Base-by-base conservation (phyloP, 768 basidiomycete genomes). In the Russula ochroleuca region DNA sequence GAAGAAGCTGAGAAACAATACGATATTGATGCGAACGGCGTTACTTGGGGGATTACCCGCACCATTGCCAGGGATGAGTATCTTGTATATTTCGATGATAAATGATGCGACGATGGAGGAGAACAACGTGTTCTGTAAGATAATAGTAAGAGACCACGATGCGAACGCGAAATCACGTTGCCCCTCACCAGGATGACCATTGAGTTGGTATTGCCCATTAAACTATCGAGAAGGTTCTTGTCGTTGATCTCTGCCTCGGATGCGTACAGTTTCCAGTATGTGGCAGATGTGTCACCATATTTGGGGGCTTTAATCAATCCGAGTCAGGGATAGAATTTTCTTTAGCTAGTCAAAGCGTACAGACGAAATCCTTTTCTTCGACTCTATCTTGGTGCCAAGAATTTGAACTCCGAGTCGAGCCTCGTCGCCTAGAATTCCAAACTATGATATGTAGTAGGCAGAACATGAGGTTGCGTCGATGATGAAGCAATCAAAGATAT, bases 71-170 rank as follows among this genome's bases (percentile, higher is more conserved):
- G 67, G 61, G 19, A 52, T 47, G n/a, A 69, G 45, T 0, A 5
- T 49, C 40, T 63, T 54, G 52, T 69, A 69, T 48, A 51, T 61
- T 49, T 69, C 59, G 45, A 69, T 57, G 47, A 69, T 57, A 35
- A 69, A 69, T 35, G 65, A 56, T 37, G 68, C 61, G 31, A 67
- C 58, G 31, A 61, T 69, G 15, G 65, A 56, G 9, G 69, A 66
- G 51, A 69, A 69, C 11, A 69, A 43, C 9, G 9, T 25, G 33
- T 38, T 64, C 63, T 64, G 15, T 14, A 31, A 40, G 7, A 11
- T 31, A 28, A 38, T 31, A 2, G 15, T 47, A 48, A 54, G 52
- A 48, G 43, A 43, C 11, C 9, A 0, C 13, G 35, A 11, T 11
- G 11, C 8, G 11, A 37, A 9, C 35, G 8, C 43, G 8, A 43